Evolutionary conservation across 306 rosid species (phyloP).

Genomic region (Hippophae gyantsensis): DNA sequence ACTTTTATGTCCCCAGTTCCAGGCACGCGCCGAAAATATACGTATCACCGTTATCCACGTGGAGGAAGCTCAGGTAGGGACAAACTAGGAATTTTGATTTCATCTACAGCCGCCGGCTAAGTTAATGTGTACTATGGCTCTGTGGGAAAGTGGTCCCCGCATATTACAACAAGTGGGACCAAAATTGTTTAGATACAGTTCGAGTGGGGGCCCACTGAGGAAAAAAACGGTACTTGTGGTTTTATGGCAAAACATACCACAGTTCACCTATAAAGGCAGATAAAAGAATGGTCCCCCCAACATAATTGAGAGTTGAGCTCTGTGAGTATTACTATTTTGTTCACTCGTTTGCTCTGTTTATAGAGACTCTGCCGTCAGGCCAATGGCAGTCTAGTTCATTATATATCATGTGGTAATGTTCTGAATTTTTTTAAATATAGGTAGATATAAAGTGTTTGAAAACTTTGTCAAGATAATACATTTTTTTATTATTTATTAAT

Average conservation of each 20-base stretch:
- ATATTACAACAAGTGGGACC: constrained; percentile 1
- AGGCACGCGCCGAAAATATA: constrained; percentile 35
- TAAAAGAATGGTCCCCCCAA: constrained; percentile 12
- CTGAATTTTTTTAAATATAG: too few relatives aligned
- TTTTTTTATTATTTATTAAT: too few relatives aligned
- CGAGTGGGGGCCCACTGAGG: neutral
- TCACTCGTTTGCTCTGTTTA: neutral
- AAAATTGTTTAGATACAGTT: constrained; percentile 1
- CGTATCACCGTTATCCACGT: constrained; percentile 27
- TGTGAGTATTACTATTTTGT: neutral
- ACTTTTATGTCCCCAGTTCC: constrained; percentile 3
- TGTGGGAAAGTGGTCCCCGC: constrained; percentile 20
- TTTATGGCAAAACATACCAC: constrained; percentile 8
- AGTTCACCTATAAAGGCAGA: neutral
- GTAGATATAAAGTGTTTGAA: too few relatives aligned
- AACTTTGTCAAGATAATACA: too few relatives aligned
- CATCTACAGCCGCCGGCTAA: constrained; percentile 62
- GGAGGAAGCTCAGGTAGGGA: constrained; percentile 24
- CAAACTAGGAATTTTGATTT: constrained; percentile 37
- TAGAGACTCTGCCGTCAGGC: constrained; percentile 18
- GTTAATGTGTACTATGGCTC: constrained; percentile 30
- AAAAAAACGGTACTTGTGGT: constrained; percentile 1
- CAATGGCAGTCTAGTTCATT: constrained; percentile 1
- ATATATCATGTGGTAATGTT: neutral
- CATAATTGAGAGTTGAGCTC: neutral